Base-by-base conservation (phyloP, 2,329 filamentous ascomycete species). In the Bertia moriformis region DNA sequence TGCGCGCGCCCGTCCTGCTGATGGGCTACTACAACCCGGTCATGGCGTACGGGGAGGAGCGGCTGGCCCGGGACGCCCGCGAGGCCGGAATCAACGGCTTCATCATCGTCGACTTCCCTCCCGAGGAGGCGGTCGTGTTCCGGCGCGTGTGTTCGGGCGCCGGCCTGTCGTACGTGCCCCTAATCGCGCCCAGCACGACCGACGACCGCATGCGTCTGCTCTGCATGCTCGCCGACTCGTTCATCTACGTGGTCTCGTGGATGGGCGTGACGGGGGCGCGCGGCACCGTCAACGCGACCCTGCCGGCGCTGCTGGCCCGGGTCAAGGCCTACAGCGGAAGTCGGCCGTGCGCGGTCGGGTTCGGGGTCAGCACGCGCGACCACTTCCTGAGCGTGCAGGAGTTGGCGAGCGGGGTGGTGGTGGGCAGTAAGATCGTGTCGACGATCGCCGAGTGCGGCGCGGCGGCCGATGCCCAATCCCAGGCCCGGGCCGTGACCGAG, bases 11-110 rank as follows among this genome's bases (percentile, higher is more conserved):
- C 1, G 74, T 98, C 32, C 64, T 98, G 54, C 73, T 98, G 47
- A 98, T 98, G 91, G 91, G 91, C 51, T 98, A 98, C 72, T 98
- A 94, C 65, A 98, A 98, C 66, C 91, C 91, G 1, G 69, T 96
- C 44, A 67, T 96, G 44, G 85, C 82, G 52, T 98, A 96, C 56
- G 91, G 91, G 40, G 91, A 98, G 63, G 87, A 94, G 63, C 73
- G 71, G 43, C 77, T 96, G 59, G 67, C 98, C 40, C 71, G 76
- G 49, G 88, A 96, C 59, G 85, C 86, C 58, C 80, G 81, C 55
- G 74, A 76, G 40, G 83, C 85, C 2, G 86, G 88, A 18, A 77
- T 93, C 56, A 95, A 94, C 61, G 89, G 91, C 42, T 96, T 96
- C 63, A 95, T 98, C 52, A 80, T 96, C 55, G 89, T 94, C 41